A percentile compares a stretch with the other conserved stretches of the same genome.
These are phyloP conservation scores for Coffea humblotiana DNA, from an alignment of 305 asterid genomes.

Conservation along the genomic window DNA sequence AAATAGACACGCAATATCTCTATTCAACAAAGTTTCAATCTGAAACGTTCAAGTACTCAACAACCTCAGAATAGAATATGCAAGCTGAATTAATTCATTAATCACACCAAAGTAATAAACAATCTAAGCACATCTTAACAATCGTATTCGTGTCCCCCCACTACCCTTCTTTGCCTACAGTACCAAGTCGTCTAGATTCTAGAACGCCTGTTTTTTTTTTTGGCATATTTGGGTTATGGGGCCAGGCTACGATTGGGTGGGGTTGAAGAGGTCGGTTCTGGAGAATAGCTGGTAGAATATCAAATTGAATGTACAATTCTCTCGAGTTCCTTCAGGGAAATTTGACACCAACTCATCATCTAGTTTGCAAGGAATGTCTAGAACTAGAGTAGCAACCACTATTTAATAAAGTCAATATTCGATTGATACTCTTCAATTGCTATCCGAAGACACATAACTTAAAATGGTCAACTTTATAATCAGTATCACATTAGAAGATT, in stretches of 20 bases:
- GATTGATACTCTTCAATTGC: not conserved
- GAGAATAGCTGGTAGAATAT: not conserved
- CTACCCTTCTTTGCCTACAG: not conserved
- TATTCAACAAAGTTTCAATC: not conserved
- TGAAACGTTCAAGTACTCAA: not conserved
- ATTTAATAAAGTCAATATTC: not conserved
- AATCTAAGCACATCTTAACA: not conserved
- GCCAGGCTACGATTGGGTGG: no score
- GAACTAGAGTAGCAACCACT: not conserved
- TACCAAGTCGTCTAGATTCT: not conserved
- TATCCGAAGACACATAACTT: not conserved
- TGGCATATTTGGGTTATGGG: not conserved
- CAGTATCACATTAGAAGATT: not conserved
- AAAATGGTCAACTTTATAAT: not conserved
- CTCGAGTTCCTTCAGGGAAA: not conserved
- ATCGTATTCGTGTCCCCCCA: slow-evolving; percentile 11
- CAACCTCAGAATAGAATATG: not conserved
- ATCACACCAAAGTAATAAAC: not conserved
- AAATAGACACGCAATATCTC: not conserved
- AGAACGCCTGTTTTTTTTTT: not conserved
- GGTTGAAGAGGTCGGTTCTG: no score
- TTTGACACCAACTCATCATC: not conserved
- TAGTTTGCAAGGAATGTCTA: not conserved
- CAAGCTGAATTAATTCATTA: not conserved
- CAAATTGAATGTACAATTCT: not conserved